Evolutionary conservation across 495 filamentous ascomycete genomes (phyloP).

Genomic region (Penicillium chermesinum): DNA sequence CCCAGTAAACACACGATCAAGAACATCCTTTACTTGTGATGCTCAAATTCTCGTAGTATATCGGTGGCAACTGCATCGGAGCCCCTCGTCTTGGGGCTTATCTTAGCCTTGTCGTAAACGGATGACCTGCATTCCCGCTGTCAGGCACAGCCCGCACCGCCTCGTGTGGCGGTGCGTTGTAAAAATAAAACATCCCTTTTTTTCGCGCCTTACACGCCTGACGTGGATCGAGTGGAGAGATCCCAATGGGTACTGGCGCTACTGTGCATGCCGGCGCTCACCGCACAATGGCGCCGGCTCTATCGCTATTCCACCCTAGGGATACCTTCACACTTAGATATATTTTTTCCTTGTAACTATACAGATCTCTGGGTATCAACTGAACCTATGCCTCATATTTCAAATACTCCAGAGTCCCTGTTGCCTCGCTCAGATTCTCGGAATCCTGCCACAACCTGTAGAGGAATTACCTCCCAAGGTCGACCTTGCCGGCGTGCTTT

Average conservation of each 20-base stretch:
- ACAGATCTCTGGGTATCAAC: background rate
- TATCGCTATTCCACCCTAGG: slow-evolving; percentile 3
- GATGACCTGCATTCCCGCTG: background rate
- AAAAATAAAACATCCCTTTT: slow-evolving; percentile 17
- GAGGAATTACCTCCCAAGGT: slow-evolving; percentile 73
- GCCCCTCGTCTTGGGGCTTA: no score
- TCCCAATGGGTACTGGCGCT: slow-evolving; percentile 1
- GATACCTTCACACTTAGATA: slow-evolving; percentile 5
- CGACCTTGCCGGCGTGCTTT: slow-evolving; percentile 71
- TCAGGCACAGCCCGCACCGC: slow-evolving; percentile 21
- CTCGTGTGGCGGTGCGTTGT: slow-evolving; percentile 25
- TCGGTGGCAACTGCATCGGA: no score
- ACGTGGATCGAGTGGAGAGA: slow-evolving; percentile 14
- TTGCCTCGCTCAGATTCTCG: slow-evolving; percentile 75
- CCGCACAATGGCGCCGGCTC: slow-evolving; percentile 11
- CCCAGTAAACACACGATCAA: background rate
- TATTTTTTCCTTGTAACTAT: background rate
- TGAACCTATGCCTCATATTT: slow-evolving; percentile 66
- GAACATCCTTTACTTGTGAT: background rate
- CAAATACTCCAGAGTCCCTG: slow-evolving; percentile 78
- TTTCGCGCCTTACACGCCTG: background rate
- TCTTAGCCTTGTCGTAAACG: no score
- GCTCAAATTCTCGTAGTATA: no score
- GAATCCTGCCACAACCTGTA: slow-evolving; percentile 79
- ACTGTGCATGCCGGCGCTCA: slow-evolving; percentile 14